phyloP scores from a whole-genome alignment of 805 yeast species.

The Komagataella ulmi region DNA sequence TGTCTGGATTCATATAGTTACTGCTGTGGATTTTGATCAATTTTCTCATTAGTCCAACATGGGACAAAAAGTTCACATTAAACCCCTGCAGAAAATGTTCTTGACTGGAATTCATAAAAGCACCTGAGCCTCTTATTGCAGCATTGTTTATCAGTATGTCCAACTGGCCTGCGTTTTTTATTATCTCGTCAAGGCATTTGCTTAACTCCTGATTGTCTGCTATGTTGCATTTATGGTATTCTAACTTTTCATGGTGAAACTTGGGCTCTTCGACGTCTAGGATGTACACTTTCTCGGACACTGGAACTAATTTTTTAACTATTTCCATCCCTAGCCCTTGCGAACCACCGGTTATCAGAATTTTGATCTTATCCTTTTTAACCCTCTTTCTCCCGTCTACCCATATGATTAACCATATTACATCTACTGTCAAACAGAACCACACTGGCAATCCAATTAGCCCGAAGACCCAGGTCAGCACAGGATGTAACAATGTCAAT shows the following conservation, averaged over 20 bases:
- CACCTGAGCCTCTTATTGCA: constrained; percentile 26
- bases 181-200: constrained; percentile 14
- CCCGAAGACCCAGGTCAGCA: constrained; percentile 8
- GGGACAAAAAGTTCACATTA: constrained; percentile 30
- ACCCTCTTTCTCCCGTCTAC: background rate
- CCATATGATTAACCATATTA: constrained; percentile 5
- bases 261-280: background rate
- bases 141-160: constrained; percentile 33
- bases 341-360: constrained; percentile 38
- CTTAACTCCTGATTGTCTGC: constrained; percentile 2
- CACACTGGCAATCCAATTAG: background rate
- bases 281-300: background rate
- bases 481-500: constrained; percentile 8
- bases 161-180: constrained; percentile 10
- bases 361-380: constrained; percentile 7
- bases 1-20: constrained; percentile 12
- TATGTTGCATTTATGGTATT: constrained; percentile 15
- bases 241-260: constrained; percentile 5
- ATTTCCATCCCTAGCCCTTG: constrained; percentile 34
- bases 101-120: constrained; percentile 13
- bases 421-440: background rate
- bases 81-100: constrained; percentile 9
- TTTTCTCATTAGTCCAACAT: constrained; percentile 24
- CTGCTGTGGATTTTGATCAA: constrained; percentile 18
- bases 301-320: constrained; percentile 14